Conservation (phyloP, 345 rosid species). For the Abelmoschus esculentus region DNA sequence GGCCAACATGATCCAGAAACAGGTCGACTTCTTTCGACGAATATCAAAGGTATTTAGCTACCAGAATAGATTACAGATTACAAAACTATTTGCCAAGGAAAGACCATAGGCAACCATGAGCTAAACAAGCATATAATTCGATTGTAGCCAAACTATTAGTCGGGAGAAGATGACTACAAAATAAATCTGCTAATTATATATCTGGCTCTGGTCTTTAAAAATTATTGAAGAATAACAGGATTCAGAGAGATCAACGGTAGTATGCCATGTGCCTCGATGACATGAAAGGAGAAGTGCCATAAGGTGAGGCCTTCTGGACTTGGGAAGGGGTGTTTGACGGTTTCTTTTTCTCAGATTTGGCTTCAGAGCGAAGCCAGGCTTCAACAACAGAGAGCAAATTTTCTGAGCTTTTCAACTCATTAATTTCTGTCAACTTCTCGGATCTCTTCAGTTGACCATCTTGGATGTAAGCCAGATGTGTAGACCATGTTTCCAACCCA, state of each 20-base stretch:
- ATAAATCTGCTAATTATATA: background rate
- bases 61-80: background rate
- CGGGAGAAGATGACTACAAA: background rate
- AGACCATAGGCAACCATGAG: background rate
- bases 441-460: constrained; percentile 64
- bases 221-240: background rate
- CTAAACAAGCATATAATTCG: background rate
- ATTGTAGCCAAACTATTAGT: background rate
- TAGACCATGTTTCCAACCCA: constrained; percentile 87
- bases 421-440: constrained; percentile 41
- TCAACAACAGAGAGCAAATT: constrained; percentile 82
- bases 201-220: background rate
- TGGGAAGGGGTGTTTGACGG: constrained; percentile 28
- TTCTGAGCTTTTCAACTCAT: constrained; percentile 54
- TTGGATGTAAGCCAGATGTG: constrained; percentile 79
- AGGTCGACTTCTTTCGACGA: background rate
- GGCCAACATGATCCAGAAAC: background rate
- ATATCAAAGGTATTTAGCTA: background rate
- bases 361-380: constrained; percentile 80
- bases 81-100: background rate
- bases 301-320: constrained; percentile 37
- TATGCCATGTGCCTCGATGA: constrained; percentile 91
- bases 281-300: constrained; percentile 53
- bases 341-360: constrained; percentile 49
- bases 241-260: constrained; percentile 43